Conservation (phyloP, 352 stramenopile genomes). For the Aphanomyces invadans region DNA sequence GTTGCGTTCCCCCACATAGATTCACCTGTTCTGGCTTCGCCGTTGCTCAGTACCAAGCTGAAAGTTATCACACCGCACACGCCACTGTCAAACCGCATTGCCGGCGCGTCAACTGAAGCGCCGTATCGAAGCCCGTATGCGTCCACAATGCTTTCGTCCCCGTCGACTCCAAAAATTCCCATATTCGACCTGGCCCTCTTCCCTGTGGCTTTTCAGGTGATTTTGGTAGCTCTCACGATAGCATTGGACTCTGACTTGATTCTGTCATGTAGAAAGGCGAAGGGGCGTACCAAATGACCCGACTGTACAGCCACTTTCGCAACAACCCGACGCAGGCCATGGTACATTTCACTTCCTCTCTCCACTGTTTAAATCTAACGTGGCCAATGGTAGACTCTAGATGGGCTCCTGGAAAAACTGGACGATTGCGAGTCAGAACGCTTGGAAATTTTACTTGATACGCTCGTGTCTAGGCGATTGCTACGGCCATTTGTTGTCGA, state of each 20-base stretch:
- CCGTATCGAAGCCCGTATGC: conserved; percentile 62
- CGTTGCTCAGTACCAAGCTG: conserved; percentile 65
- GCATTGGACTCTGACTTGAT: neutral
- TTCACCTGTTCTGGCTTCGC: conserved; percentile 42
- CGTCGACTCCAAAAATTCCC: conserved; percentile 47
- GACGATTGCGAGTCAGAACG: conserved; percentile 57
- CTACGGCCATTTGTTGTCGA: conserved; percentile 76
- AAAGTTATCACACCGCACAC: conserved; percentile 80
- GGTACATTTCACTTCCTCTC: conserved; percentile 33
- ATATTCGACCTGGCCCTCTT: conserved; percentile 69
- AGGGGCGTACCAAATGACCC: conserved; percentile 74
- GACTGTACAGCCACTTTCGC: conserved; percentile 78
- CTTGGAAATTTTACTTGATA: conserved; percentile 72
- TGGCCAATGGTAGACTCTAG: conserved; percentile 39
- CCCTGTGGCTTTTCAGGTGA: conserved; percentile 65
- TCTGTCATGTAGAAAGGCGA: conserved; percentile 41
- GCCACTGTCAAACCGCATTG: conserved; percentile 73
- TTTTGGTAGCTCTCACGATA: neutral
- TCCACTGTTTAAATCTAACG: neutral
- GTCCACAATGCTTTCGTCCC: conserved; percentile 24
- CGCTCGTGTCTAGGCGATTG: conserved; percentile 59
- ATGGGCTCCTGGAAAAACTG: conserved; percentile 59
- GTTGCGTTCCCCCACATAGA: neutral
- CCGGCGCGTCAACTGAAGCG: conserved; percentile 61
- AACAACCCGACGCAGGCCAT: conserved; percentile 43